These are phyloP conservation scores for Fusarium proliferatum DNA, from an alignment of 2,329 filamentous ascomycete species.

Conservation along the genomic window DNA sequence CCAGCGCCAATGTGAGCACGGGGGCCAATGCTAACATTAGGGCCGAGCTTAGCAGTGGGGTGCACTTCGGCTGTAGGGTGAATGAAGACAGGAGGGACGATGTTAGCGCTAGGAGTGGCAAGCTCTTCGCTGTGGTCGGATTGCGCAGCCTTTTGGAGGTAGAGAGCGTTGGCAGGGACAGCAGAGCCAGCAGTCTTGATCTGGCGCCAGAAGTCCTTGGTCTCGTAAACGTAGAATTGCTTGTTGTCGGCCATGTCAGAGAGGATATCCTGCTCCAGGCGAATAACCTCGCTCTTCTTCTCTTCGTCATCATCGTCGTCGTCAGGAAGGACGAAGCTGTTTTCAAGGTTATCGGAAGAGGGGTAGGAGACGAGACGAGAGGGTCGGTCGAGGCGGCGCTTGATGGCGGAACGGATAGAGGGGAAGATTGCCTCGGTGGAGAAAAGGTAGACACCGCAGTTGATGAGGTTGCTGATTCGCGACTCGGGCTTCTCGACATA, in stretches of 20 bases:
- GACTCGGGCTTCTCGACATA: slow-evolving; percentile 99
- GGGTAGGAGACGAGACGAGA: slow-evolving; percentile 89
- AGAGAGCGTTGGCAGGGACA: slow-evolving; percentile 95
- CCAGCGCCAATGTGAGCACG: slow-evolving; percentile 86
- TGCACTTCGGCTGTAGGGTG: slow-evolving; percentile 92
- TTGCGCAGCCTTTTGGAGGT: slow-evolving; percentile 94
- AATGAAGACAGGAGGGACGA: slow-evolving; percentile 93
- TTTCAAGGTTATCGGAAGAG: slow-evolving; percentile 91
- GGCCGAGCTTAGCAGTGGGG: slow-evolving; percentile 94
- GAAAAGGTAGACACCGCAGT: slow-evolving; percentile 99
- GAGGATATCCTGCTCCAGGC: slow-evolving; percentile 96
- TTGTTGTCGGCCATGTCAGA: slow-evolving; percentile 96
- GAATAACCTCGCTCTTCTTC: slow-evolving; percentile 85
- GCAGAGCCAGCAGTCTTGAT: slow-evolving; percentile 99
- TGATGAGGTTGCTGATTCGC: slow-evolving; percentile 98
- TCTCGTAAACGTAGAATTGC: slow-evolving; percentile 98
- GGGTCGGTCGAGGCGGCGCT: slow-evolving; percentile 91
- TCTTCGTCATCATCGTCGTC: slow-evolving; percentile 78
- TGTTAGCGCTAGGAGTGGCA: slow-evolving; percentile 83
- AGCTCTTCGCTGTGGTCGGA: slow-evolving; percentile 77
- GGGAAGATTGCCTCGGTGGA: slow-evolving; percentile 96
- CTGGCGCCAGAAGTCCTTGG: slow-evolving; percentile 99
- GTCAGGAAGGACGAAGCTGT: slow-evolving; percentile 61
- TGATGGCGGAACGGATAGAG: slow-evolving; percentile 92
- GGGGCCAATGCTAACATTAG: slow-evolving; percentile 96